Conservation (phyloP, 2,329 filamentous ascomycete genomes). For the Stagonosporopsis chrysanthemi region DNA sequence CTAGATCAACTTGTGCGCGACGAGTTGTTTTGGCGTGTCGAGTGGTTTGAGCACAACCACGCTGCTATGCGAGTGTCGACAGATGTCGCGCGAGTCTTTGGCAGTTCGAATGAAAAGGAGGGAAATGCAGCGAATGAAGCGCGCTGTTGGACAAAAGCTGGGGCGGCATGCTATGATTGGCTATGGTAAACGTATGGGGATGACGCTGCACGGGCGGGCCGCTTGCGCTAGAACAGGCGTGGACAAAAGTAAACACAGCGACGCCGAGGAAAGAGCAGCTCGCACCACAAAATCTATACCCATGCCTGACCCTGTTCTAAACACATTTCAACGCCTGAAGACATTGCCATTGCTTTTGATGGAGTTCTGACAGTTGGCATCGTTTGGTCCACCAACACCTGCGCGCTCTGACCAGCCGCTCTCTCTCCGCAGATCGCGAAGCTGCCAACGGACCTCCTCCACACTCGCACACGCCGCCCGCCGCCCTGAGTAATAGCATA, state of each 20-base stretch:
- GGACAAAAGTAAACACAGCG: conserved; percentile 20
- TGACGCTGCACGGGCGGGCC: conserved; percentile 21
- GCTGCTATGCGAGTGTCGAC: conserved; percentile 12
- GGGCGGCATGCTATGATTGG: conserved; percentile 13
- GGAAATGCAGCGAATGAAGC: conserved; percentile 15
- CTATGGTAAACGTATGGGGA: conserved; percentile 11
- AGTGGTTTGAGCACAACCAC: conserved; percentile 23
- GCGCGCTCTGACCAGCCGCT: conserved; percentile 8
- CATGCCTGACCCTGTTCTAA: conserved; percentile 12
- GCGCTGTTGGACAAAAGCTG: conserved; percentile 6
- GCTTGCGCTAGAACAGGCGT: conserved; percentile 8
- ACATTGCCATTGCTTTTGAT: conserved; percentile 11
- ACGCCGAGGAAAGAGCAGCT: conserved; percentile 15
- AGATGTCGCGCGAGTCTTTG: conserved; percentile 2
- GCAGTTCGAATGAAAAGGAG: conserved; percentile 11
- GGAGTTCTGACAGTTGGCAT: conserved; percentile 23
- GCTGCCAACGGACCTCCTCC: conserved; percentile 33
- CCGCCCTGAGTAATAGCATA: conserved; percentile 11
- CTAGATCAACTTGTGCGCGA: conserved; percentile 25
- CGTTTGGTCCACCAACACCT: conserved; percentile 7
- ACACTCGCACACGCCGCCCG: conserved; percentile 21
- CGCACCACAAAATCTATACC: conserved; percentile 19
- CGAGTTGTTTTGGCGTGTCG: conserved; percentile 32
- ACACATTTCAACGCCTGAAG: conserved; percentile 3
- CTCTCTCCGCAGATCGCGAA: conserved; percentile 27